Conservation (phyloP, 2,329 filamentous ascomycete species). For the Colletotrichum lini region DNA sequence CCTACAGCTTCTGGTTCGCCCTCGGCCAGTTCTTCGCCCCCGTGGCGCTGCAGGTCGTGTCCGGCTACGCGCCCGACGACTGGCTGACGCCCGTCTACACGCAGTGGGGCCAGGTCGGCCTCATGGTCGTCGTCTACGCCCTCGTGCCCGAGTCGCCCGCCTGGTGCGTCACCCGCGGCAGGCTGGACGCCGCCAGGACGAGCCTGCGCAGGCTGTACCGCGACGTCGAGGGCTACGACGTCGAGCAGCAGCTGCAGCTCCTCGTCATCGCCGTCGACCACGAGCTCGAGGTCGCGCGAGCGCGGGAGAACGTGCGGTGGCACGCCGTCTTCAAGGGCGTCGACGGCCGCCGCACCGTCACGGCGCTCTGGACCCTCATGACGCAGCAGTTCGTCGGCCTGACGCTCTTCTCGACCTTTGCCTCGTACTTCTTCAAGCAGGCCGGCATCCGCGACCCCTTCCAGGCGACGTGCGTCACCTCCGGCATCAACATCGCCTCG, state of each 20-base stretch:
- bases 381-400: constrained; percentile 46
- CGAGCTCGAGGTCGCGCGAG: constrained; percentile 29
- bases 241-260: constrained; percentile 49
- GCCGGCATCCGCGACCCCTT: constrained; percentile 49
- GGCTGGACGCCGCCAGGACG: constrained; percentile 45
- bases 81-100: constrained; percentile 59
- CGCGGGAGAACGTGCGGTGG: constrained; percentile 45
- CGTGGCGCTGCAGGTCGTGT: constrained; percentile 56
- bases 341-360: constrained; percentile 49
- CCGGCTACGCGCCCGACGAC: constrained; percentile 49
- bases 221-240: constrained; percentile 48
- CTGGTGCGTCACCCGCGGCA: constrained; percentile 51
- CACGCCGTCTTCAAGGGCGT: constrained; percentile 50
- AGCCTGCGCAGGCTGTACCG: constrained; percentile 44
- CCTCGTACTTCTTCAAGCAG: constrained; percentile 53
- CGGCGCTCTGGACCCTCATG: constrained; percentile 48
- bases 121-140: constrained; percentile 56
- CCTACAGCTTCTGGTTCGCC: constrained; percentile 61
- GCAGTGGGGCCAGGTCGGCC: constrained; percentile 60
- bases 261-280: constrained; percentile 45
- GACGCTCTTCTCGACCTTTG: constrained; percentile 45
- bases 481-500: constrained; percentile 44
- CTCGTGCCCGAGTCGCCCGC: constrained; percentile 57
- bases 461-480: constrained; percentile 45
- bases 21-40: constrained; percentile 59